Conservation (phyloP, 805 yeast genomes). For the Naumovozyma dairenensis region DNA sequence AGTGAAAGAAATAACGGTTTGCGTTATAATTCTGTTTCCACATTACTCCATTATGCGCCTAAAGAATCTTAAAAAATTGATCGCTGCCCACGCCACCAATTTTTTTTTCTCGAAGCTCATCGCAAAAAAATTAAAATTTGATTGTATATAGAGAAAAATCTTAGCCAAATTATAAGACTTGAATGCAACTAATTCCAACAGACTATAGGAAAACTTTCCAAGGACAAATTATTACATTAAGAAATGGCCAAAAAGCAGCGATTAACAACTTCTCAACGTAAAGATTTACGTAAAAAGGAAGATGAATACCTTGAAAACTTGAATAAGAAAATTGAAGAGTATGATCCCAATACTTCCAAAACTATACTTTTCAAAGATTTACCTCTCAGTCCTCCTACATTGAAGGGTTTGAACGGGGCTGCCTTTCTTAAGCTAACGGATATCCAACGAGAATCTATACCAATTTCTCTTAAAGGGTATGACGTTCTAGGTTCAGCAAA, state of each 20-base stretch:
- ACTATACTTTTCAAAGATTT: constrained; percentile 57
- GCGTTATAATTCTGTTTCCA: too few species aligned
- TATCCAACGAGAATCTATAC: constrained; percentile 73
- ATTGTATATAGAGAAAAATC: background rate
- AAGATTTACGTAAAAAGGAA: constrained; percentile 31
- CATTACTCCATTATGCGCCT: too few species aligned
- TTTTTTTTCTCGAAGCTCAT: constrained; percentile 10
- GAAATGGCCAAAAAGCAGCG: constrained; percentile 33
- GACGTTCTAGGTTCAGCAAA: constrained; percentile 84
- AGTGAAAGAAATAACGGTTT: too few species aligned
- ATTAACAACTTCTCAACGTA: constrained; percentile 30
- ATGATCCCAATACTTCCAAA: constrained; percentile 35
- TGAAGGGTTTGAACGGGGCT: constrained; percentile 67
- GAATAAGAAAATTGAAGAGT: constrained; percentile 43
- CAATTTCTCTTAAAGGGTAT: constrained; percentile 61
- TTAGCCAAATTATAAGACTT: background rate
- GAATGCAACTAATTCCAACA: background rate
- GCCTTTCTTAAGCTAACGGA: constrained; percentile 76
- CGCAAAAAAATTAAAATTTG: constrained; percentile 2
- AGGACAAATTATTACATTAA: too few species aligned
- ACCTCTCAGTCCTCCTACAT: constrained; percentile 59
- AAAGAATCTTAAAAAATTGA: too few species aligned
- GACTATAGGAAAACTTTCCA: background rate
- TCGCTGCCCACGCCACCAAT: too few species aligned
- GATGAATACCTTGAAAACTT: constrained; percentile 33